Evolutionary conservation across 352 stramenopile genomes (phyloP), one percentile per base, ranked within the genome.

Genomic region (Salisapilia sapeloensis): DNA sequence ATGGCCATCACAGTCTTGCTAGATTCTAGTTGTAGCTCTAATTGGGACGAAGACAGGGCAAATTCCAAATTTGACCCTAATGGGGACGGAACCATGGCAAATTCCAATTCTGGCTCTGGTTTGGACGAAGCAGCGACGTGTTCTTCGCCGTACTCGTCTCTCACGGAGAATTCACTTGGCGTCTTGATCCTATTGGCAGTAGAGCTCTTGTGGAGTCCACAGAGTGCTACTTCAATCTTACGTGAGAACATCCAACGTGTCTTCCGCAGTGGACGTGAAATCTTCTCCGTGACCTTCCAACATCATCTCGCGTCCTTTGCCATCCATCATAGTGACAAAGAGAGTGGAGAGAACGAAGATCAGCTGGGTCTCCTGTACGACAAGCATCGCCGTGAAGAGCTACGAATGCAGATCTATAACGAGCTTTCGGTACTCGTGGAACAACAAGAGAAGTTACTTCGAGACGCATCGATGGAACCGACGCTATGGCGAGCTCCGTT

Each of bases 121-220:
- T 5, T 24, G 40, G 14, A 42, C 30, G 2, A 24, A 30, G 57
- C 23, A 47, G 10, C 19, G 25, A 46, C 30, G 18, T 38, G 23
- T 11, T 39, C 16, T 21, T 63, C 18, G 1, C 69, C 67, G 28
- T 80, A 83, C 42, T 67, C 63, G 7, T 75, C 46, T 20, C 29
- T 83, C 27, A 72, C 67, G 0, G 50, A 78, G 32, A 83, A 74
- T 28, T 64, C 60, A 24, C 39, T 80, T 23, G 67, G 58, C n/a
- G 77, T 83, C 40, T 30, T 81, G 14, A 64, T 76, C 16, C 46
- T 81, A 4, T 66, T 81, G 41, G 25, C 80, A 4, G 48, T 78
- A 2, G 69, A 84, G 34, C 42, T 55, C 4, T 36, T 44, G 14
- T 33, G 79, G 8, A 40, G 57, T 0, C 69, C 69, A 5, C 43